Evolutionary conservation across 352 stramenopile species (phyloP).

Genomic region (Globisporangium radiosum): DNA sequence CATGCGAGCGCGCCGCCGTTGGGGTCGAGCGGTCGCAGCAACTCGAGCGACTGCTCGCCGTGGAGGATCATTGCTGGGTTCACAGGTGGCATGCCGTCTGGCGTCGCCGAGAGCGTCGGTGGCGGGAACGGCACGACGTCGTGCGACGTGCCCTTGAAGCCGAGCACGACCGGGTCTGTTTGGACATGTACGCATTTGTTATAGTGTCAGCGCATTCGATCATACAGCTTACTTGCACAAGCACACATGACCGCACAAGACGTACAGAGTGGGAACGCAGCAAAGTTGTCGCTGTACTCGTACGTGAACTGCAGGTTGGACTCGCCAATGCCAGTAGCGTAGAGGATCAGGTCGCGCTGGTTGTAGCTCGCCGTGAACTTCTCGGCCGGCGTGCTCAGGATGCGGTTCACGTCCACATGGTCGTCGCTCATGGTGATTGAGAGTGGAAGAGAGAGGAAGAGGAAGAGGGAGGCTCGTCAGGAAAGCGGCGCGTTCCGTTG

Average conservation of each 20-base stretch:
- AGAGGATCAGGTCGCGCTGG: conserved; percentile 85
- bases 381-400: conserved; percentile 43
- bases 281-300: conserved; percentile 81
- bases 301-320: conserved; percentile 85
- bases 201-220: background rate
- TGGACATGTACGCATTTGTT: background rate
- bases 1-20: conserved; percentile 42
- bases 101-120: conserved; percentile 43
- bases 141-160: conserved; percentile 84
- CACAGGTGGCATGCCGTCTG: conserved; percentile 63
- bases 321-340: conserved; percentile 85
- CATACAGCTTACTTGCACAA: background rate
- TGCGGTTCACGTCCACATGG: conserved; percentile 46
- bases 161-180: conserved; percentile 71
- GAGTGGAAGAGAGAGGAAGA: background rate
- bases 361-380: conserved; percentile 75
- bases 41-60: conserved; percentile 81
- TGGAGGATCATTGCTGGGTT: conserved; percentile 84
- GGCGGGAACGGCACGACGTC: conserved; percentile 87
- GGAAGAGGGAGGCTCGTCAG: background rate
- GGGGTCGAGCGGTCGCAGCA: conserved; percentile 61
- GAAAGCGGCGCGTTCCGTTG: background rate
- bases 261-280: conserved; percentile 78
- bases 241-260: background rate
- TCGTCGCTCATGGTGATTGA: conserved; percentile 27